Evolutionary conservation across 192 early-diverging fungal species (phyloP).

Genomic region (Podila minutissima): DNA sequence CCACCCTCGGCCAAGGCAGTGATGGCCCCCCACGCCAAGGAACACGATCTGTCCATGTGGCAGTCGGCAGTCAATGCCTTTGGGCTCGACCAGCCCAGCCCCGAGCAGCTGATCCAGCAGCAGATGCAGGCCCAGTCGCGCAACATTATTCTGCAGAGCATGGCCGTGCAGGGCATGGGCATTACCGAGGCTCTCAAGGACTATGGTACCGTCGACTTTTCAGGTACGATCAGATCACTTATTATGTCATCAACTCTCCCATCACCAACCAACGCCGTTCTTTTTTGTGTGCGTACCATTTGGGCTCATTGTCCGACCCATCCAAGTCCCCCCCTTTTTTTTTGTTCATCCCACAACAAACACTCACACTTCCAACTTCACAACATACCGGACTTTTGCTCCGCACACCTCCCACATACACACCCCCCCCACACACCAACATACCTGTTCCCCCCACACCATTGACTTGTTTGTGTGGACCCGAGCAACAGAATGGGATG

Average conservation of each 20-base stretch:
- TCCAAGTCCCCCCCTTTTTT: background rate
- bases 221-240: constrained; percentile 4
- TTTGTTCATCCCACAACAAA: background rate
- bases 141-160: constrained; percentile 30
- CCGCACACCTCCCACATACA: no score
- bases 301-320: background rate
- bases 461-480: no score
- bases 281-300: constrained; percentile 9
- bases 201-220: background rate
- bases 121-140: constrained; percentile 44
- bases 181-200: background rate
- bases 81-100: constrained; percentile 35
- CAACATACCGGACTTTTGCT: no score
- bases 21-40: background rate
- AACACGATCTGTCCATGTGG: background rate
- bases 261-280: background rate
- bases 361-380: no score
- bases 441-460: no score
- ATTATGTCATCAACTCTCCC: background rate
- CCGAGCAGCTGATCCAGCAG: constrained; percentile 48
- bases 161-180: constrained; percentile 13
- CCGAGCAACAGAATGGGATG: no score
- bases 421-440: no score
- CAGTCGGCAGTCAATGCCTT: constrained; percentile 5
- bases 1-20: background rate